Conservation (phyloP, 2,329 filamentous ascomycete species). For the Clonostachys rhizophaga region DNA sequence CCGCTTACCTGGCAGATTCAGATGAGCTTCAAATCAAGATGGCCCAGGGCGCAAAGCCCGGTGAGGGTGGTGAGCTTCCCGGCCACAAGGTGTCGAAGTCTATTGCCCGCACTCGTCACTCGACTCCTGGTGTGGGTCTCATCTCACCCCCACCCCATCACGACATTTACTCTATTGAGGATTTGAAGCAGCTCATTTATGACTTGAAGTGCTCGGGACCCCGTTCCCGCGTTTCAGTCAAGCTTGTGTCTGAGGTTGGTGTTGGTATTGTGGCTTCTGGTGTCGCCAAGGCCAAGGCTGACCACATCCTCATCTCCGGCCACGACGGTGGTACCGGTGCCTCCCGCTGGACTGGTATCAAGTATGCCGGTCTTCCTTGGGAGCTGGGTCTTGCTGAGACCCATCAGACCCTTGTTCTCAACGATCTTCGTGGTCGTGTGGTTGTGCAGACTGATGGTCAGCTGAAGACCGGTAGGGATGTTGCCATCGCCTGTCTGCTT, state of each 20-base stretch:
- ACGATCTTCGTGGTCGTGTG: slow-evolving; percentile 91
- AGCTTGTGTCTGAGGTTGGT: slow-evolving; percentile 95
- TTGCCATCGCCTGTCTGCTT: slow-evolving; percentile 89
- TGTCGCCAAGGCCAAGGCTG: slow-evolving; percentile 95
- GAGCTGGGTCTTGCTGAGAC: slow-evolving; percentile 95
- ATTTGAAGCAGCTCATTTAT: slow-evolving; percentile 96
- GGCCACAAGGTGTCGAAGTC: slow-evolving; percentile 95
- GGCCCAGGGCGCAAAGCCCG: slow-evolving; percentile 96
- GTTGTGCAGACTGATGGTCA: slow-evolving; percentile 97
- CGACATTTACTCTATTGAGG: slow-evolving; percentile 98
- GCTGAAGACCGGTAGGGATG: slow-evolving; percentile 84
- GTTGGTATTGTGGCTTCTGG: slow-evolving; percentile 96
- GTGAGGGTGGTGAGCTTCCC: slow-evolving; percentile 94
- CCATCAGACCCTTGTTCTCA: slow-evolving; percentile 91
- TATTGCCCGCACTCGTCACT: slow-evolving; percentile 92
- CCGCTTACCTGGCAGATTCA: slow-evolving; percentile 88
- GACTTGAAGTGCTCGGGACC: slow-evolving; percentile 96
- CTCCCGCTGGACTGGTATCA: slow-evolving; percentile 97
- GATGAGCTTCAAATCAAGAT: slow-evolving; percentile 99
- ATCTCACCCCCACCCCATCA: slow-evolving; percentile 96
- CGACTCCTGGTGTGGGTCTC: slow-evolving; percentile 90
- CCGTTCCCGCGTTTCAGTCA: slow-evolving; percentile 87
- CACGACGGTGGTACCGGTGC: slow-evolving; percentile 97
- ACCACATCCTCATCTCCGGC: slow-evolving; percentile 94
- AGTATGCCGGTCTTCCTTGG: slow-evolving; percentile 95